Conservation (phyloP, 2,329 filamentous ascomycete species). For the Ramularia collo-cygni region DNA sequence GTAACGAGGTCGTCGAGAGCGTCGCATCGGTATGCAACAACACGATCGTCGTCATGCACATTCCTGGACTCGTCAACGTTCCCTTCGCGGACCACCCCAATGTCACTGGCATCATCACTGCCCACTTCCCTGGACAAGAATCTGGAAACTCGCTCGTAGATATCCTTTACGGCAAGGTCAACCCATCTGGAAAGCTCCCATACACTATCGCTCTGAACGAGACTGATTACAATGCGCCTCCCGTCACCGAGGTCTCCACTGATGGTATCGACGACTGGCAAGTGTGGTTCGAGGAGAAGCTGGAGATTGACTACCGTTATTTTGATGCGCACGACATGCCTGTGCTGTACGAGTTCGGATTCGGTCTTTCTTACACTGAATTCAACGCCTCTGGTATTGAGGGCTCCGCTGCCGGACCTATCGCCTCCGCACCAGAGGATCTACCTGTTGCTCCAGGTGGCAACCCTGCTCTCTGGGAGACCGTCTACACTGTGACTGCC, state of each 20-base stretch:
- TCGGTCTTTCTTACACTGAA: constrained; percentile 63
- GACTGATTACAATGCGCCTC: constrained; percentile 25
- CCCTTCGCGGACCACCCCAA: constrained; percentile 30
- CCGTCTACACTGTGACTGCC: constrained; percentile 45
- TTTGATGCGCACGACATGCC: constrained; percentile 61
- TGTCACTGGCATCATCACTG: constrained; percentile 24
- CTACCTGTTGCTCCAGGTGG: constrained; percentile 43
- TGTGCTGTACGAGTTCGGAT: constrained; percentile 51
- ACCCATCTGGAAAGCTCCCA: constrained; percentile 22
- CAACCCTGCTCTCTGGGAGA: constrained; percentile 58
- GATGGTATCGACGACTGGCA: constrained; percentile 34
- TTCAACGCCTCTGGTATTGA: constrained; percentile 43
- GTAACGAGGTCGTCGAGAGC: constrained; percentile 33
- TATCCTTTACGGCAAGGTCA: constrained; percentile 22
- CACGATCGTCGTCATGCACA: constrained; percentile 44
- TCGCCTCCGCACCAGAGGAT: constrained; percentile 53
- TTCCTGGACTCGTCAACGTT: constrained; percentile 34
- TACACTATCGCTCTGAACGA: constrained; percentile 25
- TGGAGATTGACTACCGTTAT: constrained; percentile 65
- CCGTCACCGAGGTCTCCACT: constrained; percentile 22
- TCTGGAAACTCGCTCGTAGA: constrained; percentile 19
- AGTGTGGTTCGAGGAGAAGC: constrained; percentile 43
- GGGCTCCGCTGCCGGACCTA: constrained; percentile 4
- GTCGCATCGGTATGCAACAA: constrained; percentile 43
- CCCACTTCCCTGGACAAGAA: constrained; percentile 24